Evolutionary conservation across 2,329 filamentous ascomycete genomes (phyloP).

Genomic region (Xylogone sp.): DNA sequence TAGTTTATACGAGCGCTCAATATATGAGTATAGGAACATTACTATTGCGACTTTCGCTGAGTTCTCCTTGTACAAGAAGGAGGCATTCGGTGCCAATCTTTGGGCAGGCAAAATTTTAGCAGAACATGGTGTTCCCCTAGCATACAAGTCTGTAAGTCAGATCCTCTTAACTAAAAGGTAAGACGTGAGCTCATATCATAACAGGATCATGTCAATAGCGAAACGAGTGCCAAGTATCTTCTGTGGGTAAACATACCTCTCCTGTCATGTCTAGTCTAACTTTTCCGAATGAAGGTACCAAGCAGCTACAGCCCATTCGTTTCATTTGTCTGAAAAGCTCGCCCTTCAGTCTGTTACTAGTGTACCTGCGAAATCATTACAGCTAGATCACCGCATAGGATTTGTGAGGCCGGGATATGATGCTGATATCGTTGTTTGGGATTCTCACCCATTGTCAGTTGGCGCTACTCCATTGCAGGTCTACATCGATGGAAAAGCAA

Average conservation of each 20-base stretch:
- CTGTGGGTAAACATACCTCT: conserved; percentile 18
- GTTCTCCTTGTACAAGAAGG: conserved; percentile 37
- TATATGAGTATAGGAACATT: conserved; percentile 29
- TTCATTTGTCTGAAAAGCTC: conserved; percentile 35
- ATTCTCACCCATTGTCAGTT: conserved; percentile 40
- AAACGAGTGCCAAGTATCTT: conserved; percentile 38
- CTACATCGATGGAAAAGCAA: conserved; percentile 40
- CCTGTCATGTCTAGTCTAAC: background rate
- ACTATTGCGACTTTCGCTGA: conserved; percentile 41
- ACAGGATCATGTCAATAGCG: conserved; percentile 30
- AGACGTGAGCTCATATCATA: background rate
- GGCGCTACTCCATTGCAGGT: conserved; percentile 44
- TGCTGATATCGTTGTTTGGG: conserved; percentile 47
- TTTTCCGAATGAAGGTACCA: conserved; percentile 25
- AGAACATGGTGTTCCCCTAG: conserved; percentile 36
- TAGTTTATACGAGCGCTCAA: background rate
- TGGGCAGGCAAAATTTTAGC: conserved; percentile 36
- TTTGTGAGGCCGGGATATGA: conserved; percentile 42
- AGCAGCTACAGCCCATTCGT: conserved; percentile 37
- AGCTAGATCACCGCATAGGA: conserved; percentile 40
- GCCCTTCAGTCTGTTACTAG: conserved; percentile 42
- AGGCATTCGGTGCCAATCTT: conserved; percentile 37
- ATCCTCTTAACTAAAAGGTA: background rate
- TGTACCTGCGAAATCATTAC: conserved; percentile 39
- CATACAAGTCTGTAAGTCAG: conserved; percentile 35